Evolutionary conservation across 2,329 filamentous ascomycete genomes (phyloP).

Genomic region (Xylariaceae sp.): DNA sequence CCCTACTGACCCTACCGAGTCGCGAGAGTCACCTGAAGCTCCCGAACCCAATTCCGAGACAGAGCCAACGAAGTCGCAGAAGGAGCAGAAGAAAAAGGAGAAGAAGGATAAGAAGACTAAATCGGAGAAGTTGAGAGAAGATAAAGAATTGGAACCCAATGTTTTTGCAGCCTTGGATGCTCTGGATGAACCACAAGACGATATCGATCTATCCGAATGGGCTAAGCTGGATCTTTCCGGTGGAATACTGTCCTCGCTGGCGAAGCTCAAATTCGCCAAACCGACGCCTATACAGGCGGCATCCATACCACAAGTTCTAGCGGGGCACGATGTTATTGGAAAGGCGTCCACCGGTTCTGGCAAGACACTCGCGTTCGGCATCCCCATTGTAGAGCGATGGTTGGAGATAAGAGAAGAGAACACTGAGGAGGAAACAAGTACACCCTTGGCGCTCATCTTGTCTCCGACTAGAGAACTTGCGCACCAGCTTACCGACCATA

Average conservation of each 20-base stretch:
- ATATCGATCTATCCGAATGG: constrained; percentile 76
- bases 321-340: constrained; percentile 86
- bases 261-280: constrained; percentile 72
- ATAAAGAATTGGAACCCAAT: constrained; percentile 42
- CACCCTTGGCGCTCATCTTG: constrained; percentile 73
- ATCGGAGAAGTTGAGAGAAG: constrained; percentile 32
- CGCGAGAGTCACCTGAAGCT: constrained; percentile 11
- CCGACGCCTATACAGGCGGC: constrained; percentile 79
- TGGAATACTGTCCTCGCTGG: constrained; percentile 67
- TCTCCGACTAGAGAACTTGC: constrained; percentile 92
- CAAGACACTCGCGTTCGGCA: constrained; percentile 91
- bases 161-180: constrained; percentile 55
- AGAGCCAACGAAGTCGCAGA: constrained; percentile 22
- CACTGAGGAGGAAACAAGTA: constrained; percentile 31
- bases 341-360: constrained; percentile 96
- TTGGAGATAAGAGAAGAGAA: constrained; percentile 46
- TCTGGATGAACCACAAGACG: constrained; percentile 52
- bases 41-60: constrained; percentile 13
- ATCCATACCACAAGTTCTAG: constrained; percentile 76
- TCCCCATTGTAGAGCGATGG: constrained; percentile 86
- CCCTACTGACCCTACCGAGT: constrained; percentile 22
- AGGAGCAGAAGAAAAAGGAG: constrained; percentile 17
- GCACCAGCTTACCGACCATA: constrained; percentile 82
- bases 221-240: constrained; percentile 68
- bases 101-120: constrained; percentile 17